Percentiles rank a stretch among this genome's conserved stretches.
phyloP scores from a whole-genome alignment of 208 protist species.

The Crithidia thermophila region DNA sequence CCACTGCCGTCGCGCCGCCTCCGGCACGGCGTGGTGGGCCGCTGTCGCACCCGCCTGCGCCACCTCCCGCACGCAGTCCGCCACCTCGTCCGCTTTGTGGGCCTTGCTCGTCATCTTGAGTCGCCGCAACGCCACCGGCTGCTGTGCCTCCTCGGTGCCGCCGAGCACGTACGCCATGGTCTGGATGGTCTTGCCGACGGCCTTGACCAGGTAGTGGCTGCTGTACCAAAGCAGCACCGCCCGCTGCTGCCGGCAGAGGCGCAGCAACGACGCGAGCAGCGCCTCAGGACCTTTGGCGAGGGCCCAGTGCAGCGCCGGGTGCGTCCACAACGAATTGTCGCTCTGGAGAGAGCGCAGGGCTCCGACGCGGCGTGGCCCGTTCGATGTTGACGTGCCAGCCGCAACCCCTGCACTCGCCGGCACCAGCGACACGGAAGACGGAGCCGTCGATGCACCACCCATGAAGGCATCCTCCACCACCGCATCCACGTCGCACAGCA shows the following conservation, averaged over 20 bases:
- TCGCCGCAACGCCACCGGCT: constrained; percentile 28
- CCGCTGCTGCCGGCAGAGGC: constrained; percentile 32
- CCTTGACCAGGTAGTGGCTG: constrained; percentile 37
- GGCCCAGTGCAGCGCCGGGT: constrained; percentile 54
- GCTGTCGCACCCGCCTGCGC: background rate
- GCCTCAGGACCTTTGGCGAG: constrained; percentile 34
- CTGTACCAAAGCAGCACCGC: constrained; percentile 42
- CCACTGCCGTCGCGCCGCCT: constrained; percentile 37
- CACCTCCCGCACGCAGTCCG: constrained; percentile 14
- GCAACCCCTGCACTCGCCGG: constrained; percentile 1
- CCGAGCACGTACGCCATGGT: constrained; percentile 47
- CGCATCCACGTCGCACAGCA: constrained; percentile 29
- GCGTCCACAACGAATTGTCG: constrained; percentile 26
- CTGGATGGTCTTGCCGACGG: constrained; percentile 43
- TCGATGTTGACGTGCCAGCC: background rate
- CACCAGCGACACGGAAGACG: background rate
- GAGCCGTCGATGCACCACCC: background rate
- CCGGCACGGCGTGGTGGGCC: constrained; percentile 7
- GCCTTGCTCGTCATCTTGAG: constrained; percentile 41
- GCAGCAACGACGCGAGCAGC: constrained; percentile 38
- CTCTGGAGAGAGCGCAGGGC: constrained; percentile 33
- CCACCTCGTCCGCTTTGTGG: constrained; percentile 40
- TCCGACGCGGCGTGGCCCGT: constrained; percentile 20
- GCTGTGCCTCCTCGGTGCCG: constrained; percentile 31
- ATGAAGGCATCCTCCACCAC: constrained; percentile 8